Evolutionary conservation across 768 basidiomycete genomes (phyloP), one percentile per base, ranked within the genome.

Genomic region (Tulasnella sp.): DNA sequence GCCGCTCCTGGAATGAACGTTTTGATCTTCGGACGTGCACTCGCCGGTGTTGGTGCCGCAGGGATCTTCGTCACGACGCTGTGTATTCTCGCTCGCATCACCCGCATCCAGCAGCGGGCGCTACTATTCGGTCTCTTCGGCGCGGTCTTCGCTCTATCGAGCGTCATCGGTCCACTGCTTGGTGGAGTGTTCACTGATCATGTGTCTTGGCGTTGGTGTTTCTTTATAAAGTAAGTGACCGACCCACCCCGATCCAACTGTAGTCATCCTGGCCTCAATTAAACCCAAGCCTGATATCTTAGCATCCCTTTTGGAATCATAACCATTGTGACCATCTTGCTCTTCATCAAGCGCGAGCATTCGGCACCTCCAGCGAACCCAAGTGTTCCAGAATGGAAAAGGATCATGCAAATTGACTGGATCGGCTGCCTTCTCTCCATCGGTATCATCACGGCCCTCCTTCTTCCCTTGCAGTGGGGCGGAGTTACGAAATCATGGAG

Each of bases 381-480:
- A 7, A 43, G 21, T 29, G 10, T 22, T 11, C 27, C 34, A n/a
- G 30, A 38, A 7, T 22, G 53, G 25, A 34, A 53, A 22, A 12
- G 51, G 1, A 38, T 49, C 4, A 22, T 38, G 19, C 24, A 34
- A 7, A 29, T 61, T 9, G 60, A 61, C 30, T 61, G 60, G 60
- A 44, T 61, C 19, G 60, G 59, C 3, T 38, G 24, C 8, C 2
- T 53, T 21, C 51, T 60, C 38, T 52, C 41, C 1, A 17, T 60
- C 15, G 50, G 59, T 12, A 43, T 53, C 19, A 53, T 53, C 19
- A 45, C 42, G 1, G 34, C 42, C 5, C 25, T 60, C 12, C 67
- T 76, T 29, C 68, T 78, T 2, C 72, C 77, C 2, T 64, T 79
- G 3, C 73, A 76, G 61, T 76, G 75, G 74, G 78, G 76, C n/a